Percentiles rank a stretch among this genome's conserved stretches.
Evolutionary conservation across 1,284 basidiomycete genomes (phyloP).

Genomic region (Malassezia globosa): DNA sequence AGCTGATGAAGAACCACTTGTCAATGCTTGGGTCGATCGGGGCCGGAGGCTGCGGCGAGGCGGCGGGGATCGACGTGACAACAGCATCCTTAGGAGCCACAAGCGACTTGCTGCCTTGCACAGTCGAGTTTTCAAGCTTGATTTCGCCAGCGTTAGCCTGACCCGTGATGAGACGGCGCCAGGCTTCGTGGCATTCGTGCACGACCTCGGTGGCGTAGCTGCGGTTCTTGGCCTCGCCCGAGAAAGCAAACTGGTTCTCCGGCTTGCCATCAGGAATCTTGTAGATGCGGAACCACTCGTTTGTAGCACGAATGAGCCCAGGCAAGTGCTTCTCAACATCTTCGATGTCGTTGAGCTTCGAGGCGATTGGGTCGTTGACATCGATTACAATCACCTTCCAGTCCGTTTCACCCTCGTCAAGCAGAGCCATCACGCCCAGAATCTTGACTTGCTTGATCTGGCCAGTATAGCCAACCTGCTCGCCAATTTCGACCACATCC

Average conservation of each 20-base stretch:
- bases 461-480: slow-evolving; percentile 91
- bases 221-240: slow-evolving; percentile 93
- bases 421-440: slow-evolving; percentile 96
- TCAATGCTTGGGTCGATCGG: slow-evolving; percentile 46
- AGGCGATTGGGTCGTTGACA: slow-evolving; percentile 85
- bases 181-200: slow-evolving; percentile 96
- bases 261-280: slow-evolving; percentile 94
- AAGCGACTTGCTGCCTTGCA: slow-evolving; percentile 64
- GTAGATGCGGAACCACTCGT: slow-evolving; percentile 78
- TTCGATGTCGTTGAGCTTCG: slow-evolving; percentile 96
- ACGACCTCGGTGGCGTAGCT: slow-evolving; percentile 98
- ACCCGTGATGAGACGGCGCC: slow-evolving; percentile 82
- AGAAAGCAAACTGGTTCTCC: slow-evolving; percentile 97
- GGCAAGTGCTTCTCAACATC: slow-evolving; percentile 98
- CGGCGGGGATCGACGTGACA: slow-evolving; percentile 62
- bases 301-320: slow-evolving; percentile 70
- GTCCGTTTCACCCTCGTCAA: slow-evolving; percentile 46
- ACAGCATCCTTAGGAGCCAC: slow-evolving; percentile 56
- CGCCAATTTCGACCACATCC: slow-evolving; percentile 99
- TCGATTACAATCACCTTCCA: slow-evolving; percentile 63
- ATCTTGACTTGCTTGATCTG: slow-evolving; percentile 99
- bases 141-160: slow-evolving; percentile 51
- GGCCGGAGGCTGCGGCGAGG: slow-evolving; percentile 52
- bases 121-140: slow-evolving; percentile 54
- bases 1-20: slow-evolving; percentile 46